Evolutionary conservation across 2,329 filamentous ascomycete species (phyloP).

Genomic region (Pezicula carpinea): DNA sequence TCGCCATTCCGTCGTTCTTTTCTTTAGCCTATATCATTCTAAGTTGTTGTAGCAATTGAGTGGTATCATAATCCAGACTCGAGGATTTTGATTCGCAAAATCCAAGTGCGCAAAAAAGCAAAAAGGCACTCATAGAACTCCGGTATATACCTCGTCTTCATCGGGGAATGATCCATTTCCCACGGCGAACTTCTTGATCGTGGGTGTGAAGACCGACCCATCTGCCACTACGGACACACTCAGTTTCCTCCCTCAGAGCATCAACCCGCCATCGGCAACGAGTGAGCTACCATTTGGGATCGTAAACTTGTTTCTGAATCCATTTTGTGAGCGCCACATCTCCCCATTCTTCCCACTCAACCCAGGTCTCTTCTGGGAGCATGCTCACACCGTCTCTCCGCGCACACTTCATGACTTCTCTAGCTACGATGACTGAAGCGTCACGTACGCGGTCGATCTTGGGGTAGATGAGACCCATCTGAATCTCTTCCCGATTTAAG

Average conservation of each 20-base stretch:
- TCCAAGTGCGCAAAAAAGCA: background rate
- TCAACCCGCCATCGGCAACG: background rate
- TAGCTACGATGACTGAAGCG: conserved; percentile 78
- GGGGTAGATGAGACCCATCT: conserved; percentile 84
- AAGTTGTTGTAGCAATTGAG: no score
- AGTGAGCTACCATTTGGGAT: conserved; percentile 37
- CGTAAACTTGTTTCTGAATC: conserved; percentile 58
- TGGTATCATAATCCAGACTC: no score
- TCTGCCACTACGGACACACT: no score
- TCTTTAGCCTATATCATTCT: no score
- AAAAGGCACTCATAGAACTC: no score
- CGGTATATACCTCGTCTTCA: no score
- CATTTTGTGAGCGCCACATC: conserved; percentile 55
- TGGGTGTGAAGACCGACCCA: no score
- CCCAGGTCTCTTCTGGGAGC: conserved; percentile 63
- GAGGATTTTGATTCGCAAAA: background rate
- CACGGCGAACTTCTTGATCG: no score
- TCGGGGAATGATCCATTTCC: no score
- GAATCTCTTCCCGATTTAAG: conserved; percentile 76
- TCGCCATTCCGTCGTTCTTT: no score
- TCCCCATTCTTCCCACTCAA: conserved; percentile 69
- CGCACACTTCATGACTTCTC: conserved; percentile 89
- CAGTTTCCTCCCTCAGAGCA: background rate
- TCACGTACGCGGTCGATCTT: conserved; percentile 87
- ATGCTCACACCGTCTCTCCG: conserved; percentile 73